These are phyloP conservation scores for Massarina eburnea DNA, from an alignment of 2,329 filamentous ascomycete species.

Conservation along the genomic window DNA sequence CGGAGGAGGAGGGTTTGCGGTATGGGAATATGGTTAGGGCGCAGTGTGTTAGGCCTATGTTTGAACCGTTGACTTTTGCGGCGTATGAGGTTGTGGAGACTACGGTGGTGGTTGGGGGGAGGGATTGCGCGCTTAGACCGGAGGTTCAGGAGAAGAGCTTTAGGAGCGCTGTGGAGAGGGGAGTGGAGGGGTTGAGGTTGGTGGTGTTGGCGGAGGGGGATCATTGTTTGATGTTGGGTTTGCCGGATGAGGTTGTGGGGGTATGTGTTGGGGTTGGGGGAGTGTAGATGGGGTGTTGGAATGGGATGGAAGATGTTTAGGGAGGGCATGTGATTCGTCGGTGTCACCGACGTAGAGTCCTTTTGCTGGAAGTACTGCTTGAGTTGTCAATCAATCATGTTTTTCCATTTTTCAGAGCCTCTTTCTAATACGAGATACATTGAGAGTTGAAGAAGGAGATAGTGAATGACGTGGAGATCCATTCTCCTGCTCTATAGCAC, in stretches of 20 bases:
- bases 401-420: no score
- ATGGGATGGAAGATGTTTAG: no score
- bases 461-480: no score
- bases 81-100: conserved; percentile 7
- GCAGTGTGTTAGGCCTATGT: conserved; percentile 1
- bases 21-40: conserved; percentile 3
- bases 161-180: conserved; percentile 4
- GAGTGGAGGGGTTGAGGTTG: conserved; percentile 2
- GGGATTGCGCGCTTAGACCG: conserved; percentile 4
- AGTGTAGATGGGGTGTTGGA: background rate
- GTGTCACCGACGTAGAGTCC: no score
- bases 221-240: conserved; percentile 6
- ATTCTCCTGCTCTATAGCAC: no score
- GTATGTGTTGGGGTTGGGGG: conserved; percentile 7
- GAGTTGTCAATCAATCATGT: no score
- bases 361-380: no score
- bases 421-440: no score
- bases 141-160: conserved; percentile 7
- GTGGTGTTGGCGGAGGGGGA: conserved; percentile 6
- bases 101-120: conserved; percentile 7
- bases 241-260: conserved; percentile 8
- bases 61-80: conserved; percentile 10
- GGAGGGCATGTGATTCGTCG: no score
- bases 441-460: no score
- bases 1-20: conserved; percentile 4